phyloP scores from a whole-genome alignment of 495 filamentous ascomycete genomes.

The Talaromyces wortmannii region DNA sequence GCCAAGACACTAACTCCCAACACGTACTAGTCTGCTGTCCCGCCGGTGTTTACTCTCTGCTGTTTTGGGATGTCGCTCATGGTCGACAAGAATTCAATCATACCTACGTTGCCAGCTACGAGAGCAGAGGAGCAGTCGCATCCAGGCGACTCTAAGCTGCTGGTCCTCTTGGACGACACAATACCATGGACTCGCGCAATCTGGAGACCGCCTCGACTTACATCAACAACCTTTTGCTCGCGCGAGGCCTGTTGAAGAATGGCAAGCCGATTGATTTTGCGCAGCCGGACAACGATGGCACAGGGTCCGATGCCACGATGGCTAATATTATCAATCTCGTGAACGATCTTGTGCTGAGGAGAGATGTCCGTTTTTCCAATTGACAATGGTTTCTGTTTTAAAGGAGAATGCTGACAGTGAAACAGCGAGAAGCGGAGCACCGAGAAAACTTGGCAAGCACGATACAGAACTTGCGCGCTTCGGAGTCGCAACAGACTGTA shows the following conservation, averaged over 20 bases:
- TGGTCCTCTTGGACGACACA: neutral
- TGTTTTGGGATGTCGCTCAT: constrained; percentile 21
- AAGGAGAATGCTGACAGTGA: neutral
- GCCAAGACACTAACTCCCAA: too few relatives aligned
- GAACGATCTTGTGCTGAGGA: constrained; percentile 79
- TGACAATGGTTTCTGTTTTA: neutral
- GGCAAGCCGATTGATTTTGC: constrained; percentile 82
- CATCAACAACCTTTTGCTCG: constrained; percentile 91
- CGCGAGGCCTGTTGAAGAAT: constrained; percentile 80
- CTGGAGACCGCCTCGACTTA: constrained; percentile 85
- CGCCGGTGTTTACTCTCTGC: constrained; percentile 40
- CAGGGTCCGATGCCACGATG: constrained; percentile 62
- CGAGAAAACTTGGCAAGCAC: constrained; percentile 74
- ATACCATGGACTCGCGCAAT: constrained; percentile 68
- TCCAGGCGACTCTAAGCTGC: neutral
- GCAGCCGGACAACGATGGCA: constrained; percentile 59
- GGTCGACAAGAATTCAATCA: neutral
- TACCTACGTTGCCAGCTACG: neutral
- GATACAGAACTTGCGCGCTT: constrained; percentile 64
- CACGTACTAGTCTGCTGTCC: neutral
- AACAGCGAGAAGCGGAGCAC: constrained; percentile 80
- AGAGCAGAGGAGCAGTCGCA: neutral
- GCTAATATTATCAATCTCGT: constrained; percentile 84
- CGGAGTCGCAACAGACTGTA: constrained; percentile 61
- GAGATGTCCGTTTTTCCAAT: constrained; percentile 59